phyloP scores from a whole-genome alignment of 2,329 filamentous ascomycete genomes.

The Ophiostoma pallidulum region DNA sequence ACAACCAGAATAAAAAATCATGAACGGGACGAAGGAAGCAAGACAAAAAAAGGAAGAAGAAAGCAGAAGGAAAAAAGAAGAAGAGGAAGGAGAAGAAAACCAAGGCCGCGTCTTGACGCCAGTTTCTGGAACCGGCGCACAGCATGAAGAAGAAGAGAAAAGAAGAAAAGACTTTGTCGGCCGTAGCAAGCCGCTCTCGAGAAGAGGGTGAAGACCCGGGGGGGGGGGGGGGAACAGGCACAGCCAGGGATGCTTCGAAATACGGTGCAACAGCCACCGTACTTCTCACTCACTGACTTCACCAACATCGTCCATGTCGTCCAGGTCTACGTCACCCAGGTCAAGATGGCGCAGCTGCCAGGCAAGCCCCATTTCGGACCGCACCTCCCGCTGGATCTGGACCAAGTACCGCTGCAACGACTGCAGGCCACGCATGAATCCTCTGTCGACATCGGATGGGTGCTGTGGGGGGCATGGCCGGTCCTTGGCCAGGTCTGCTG shows the following conservation, averaged over 20 bases:
- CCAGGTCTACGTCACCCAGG: slow-evolving; percentile 7
- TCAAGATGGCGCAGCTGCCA: slow-evolving; percentile 12
- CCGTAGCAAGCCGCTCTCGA: too few relatives aligned
- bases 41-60: slow-evolving; percentile 1
- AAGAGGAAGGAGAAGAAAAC: too few relatives aligned
- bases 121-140: too few relatives aligned
- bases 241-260: too few relatives aligned
- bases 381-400: slow-evolving; percentile 72
- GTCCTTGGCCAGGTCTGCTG: slow-evolving; percentile 58
- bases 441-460: slow-evolving; percentile 71
- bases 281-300: slow-evolving; percentile 24
- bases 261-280: not conserved
- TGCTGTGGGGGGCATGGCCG: slow-evolving; percentile 71
- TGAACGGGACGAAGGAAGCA: not conserved
- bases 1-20: slow-evolving; percentile 4
- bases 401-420: slow-evolving; percentile 77
- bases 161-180: too few relatives aligned
- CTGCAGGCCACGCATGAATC: slow-evolving; percentile 77
- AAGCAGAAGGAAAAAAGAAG: not conserved
- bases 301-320: slow-evolving; percentile 22
- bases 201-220: not conserved
- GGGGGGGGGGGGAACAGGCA: not conserved
- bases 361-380: slow-evolving; percentile 39
- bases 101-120: too few relatives aligned
- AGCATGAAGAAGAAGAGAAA: too few relatives aligned